Base-by-base conservation (phyloP, 805 yeast species). In the Sungouiozyma intestinalis region DNA sequence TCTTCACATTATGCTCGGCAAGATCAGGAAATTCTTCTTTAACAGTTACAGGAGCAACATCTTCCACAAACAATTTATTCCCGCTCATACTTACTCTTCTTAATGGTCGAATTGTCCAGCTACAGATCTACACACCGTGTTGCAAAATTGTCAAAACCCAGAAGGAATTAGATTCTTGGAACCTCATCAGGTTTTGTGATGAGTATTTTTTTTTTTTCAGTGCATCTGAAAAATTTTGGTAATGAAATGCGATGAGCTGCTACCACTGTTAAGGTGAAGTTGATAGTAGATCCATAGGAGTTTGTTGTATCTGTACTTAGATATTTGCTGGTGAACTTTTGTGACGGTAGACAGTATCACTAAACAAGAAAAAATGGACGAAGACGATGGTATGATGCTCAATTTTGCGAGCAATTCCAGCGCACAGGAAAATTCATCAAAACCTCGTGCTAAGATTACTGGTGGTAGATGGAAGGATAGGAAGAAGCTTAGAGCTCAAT, bases 401-500 rank as follows among this genome's bases (percentile, higher is more conserved):
- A 90, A 90, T 58, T 80, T 90, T 55, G 73, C 80, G 21, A 63
- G 71, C 3, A 68, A 71, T n/a, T 27, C 35, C n/a, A 33, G 21
- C 2, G 31, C 41, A 4, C 54, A 55, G 18, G 57, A 61, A 7
- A 45, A 50, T 8, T 42, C 53, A 38, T 52, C 61, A 5, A 42
- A 47, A 14, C 44, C 46, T 0, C 35, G 49, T 2, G 45, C 55
- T 2, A 48, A 65, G 5, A 72, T 77, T 2, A 67, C 73, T 2
- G 90, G 90, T 32, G 95, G 94, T 14, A 73, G 72, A 48, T 85
- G 95, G 95, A 80, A 74, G 52, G 94, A 85, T 44, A 72, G 94
- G 48, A 67, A 92, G 51, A 76, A 74, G 55, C 64, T 75, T 45
- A 78, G 76, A 53, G 55, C 56, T 51, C 67, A 73, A 52, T 60